Evolutionary conservation across 164 flowering plant genomes (phyloP), one percentile per base, ranked within the genome.

Genomic region (Tetracentron sinense): DNA sequence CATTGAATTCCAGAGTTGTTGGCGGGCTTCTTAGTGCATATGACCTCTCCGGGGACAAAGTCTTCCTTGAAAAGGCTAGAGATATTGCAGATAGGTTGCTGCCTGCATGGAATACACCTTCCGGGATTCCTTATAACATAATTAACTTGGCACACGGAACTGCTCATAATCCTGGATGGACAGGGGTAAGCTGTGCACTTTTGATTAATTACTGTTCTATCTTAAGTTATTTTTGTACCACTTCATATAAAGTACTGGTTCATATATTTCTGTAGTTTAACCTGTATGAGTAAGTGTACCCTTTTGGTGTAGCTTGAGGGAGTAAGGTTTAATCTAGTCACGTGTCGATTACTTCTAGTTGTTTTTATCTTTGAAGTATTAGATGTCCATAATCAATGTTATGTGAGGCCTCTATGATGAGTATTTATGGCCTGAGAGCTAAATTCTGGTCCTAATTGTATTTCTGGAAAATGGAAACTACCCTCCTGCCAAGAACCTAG

Each of bases 21-120:
- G 98, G 99, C 54, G 99, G 99, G 48, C 97, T 95, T 79, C 87
- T 95, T 62, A 95, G 99, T 77, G 84, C 98, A 60, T 95, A 81
- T 82, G 99, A 95, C 80, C 91, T 95, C 54, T 90, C 96, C 27
- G 87, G 81, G 14, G 98, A 95, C 69, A 83, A 79, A 61, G 47
- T 95, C 50, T 95, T 95, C 73, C 90, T 95, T 67, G 92, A 87
- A 56, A 95, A 95, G 79, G 94, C 98, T 51, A 83, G 56, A 77
- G 98, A 95, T 62, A 90, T 92, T 67, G 98, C 97, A 56, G 95
- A 95, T 64, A 84, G 98, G 64, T 76, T 95, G 72, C 82, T 95
- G 54, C 99, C 99, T 66, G 99, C 99, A 44, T 95, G 99, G 99
- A 75, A 89, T 78, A 84, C 99, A 28, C 83, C 94, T 60, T 71